Evolutionary conservation across 2,329 filamentous ascomycete genomes (phyloP), one percentile per base, ranked within the genome.

Genomic region (Botrytis cinerea): DNA sequence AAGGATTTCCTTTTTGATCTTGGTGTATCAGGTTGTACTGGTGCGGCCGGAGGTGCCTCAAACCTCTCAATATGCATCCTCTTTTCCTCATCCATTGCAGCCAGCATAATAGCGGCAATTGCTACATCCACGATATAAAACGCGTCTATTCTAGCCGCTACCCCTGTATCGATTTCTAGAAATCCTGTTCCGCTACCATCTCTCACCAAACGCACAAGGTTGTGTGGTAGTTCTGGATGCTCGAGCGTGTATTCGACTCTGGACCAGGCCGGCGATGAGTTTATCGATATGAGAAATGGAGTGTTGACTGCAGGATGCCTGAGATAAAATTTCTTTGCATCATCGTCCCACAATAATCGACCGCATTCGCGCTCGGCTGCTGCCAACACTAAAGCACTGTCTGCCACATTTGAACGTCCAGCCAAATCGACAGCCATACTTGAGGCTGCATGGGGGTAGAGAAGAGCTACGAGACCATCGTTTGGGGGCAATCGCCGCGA

Each of bases 301-400:
- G 87, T 87, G n/a, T 87, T 86, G 28, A 91, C 84, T 0, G 88
- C 87, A 2, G 88, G 88, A 79, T 91, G 89, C 43, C 87, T 88
- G n/a, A 91, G 84, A 80, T 88, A 91, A 80, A 90, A 86, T 77
- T 83, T 86, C 9, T 82, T 81, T 73, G 84, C 86, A 78, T 91
- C 89, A 45, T 88, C 87, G 78, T 91, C 89, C 88, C 91, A 94
- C n/a, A 92, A 88, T 2, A 95, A 86, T 3, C 90, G 86, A 38
- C 89, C 92, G 77, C 89, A 90, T 82, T 94, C 91, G 46, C 87
- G 86, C 80, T 92, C 89, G 0, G 91, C 91, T 48, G 90, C 87
- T 73, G 86, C 85, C 6, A 90, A 85, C 16, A 90, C 85, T 16
- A 91, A 86, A 0, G 86, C 84, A 2, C 87, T 84, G 79, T 92